These are phyloP conservation scores for Verticillium isaacii DNA, from an alignment of 2,329 filamentous ascomycete genomes.

Conservation along the genomic window DNA sequence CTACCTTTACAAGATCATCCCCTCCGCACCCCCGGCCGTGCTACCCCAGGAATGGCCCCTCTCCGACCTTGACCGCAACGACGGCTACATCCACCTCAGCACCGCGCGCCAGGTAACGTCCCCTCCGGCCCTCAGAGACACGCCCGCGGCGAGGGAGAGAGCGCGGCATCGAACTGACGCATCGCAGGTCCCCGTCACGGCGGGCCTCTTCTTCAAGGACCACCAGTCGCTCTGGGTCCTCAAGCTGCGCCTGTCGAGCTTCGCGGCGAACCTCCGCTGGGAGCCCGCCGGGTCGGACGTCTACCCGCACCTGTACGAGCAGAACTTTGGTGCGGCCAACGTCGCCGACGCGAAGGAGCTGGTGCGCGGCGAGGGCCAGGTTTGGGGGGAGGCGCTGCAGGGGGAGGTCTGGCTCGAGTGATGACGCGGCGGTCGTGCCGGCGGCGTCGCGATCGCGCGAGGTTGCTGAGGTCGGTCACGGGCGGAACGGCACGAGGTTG, in stretches of 20 bases:
- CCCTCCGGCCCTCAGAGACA: background rate
- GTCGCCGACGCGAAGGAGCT: slow-evolving; percentile 44
- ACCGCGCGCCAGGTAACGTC: slow-evolving; percentile 45
- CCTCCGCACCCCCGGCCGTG: slow-evolving; percentile 44
- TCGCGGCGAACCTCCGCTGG: slow-evolving; percentile 45
- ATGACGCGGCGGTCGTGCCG: background rate
- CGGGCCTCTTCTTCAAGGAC: slow-evolving; percentile 37
- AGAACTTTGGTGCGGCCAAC: slow-evolving; percentile 47
- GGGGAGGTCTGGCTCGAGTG: slow-evolving; percentile 35
- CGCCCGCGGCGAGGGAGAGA: background rate
- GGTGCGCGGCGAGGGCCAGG: slow-evolving; percentile 33
- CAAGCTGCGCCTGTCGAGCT: slow-evolving; percentile 45
- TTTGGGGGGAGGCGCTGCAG: slow-evolving; percentile 42
- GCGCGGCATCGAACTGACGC: background rate
- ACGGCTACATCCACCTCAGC: slow-evolving; percentile 60
- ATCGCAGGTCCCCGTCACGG: slow-evolving; percentile 37
- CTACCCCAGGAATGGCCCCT: slow-evolving; percentile 50
- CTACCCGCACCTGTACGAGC: slow-evolving; percentile 55
- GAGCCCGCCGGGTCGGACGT: slow-evolving; percentile 39
- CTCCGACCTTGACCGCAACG: slow-evolving; percentile 53
- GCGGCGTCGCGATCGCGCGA: no score
- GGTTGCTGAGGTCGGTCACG: no score
- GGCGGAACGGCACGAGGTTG: background rate
- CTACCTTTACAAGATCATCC: slow-evolving; percentile 58
- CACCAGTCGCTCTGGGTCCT: slow-evolving; percentile 40